Base-by-base conservation (phyloP, 1,284 basidiomycete genomes). In the Malassezia caprae region DNA sequence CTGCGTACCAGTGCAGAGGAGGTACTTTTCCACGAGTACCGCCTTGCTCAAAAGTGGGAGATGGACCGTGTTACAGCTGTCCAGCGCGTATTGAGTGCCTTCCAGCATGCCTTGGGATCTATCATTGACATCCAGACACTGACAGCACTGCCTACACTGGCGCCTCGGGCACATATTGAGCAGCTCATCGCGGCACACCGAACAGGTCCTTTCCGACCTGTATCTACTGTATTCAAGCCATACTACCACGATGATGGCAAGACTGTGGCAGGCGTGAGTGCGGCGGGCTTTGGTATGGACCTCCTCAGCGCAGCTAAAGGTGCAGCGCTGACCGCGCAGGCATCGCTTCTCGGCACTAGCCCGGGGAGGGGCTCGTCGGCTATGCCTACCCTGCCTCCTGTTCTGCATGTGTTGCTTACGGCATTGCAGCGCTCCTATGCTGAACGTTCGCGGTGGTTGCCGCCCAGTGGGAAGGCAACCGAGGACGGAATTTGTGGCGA, bases 341-440 rank as follows among this genome's bases (percentile, higher is more conserved):
- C 61, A 34, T 32, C 50, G 5, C 23, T 28, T 6, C 8, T 30
- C 6, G 43, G 35, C 7, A 34, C 23, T 4, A 21, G 26, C 3
- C 28, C 19, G 17, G 27, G 13, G 13, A 51, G 53, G 12, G 40
- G 4, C 13, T 30, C 34, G n/a, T 41, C 31, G n/a, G 48, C 58
- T 27, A 59, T 72, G 37, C 64, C 68, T 2, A 56, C 59, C 26
- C 40, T 90, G 5, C 90, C 90, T 11, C 83, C 84, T 4, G 85
- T 90, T 6, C 75, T 94, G 53, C 80, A 79, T 2, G 83, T 83
- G 0, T 75, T 94, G 43, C 77, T 94, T 42, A 75, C 72, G 27
- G 84, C 81, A 0, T 74, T 93, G 46, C 78, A 78, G 3, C 80
- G 82, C 35, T 82, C 83, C 11, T 90, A 91, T 64, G 69, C 74